Conservation (phyloP, 768 basidiomycete genomes). For the Rubroboletus pulcherrimus region DNA sequence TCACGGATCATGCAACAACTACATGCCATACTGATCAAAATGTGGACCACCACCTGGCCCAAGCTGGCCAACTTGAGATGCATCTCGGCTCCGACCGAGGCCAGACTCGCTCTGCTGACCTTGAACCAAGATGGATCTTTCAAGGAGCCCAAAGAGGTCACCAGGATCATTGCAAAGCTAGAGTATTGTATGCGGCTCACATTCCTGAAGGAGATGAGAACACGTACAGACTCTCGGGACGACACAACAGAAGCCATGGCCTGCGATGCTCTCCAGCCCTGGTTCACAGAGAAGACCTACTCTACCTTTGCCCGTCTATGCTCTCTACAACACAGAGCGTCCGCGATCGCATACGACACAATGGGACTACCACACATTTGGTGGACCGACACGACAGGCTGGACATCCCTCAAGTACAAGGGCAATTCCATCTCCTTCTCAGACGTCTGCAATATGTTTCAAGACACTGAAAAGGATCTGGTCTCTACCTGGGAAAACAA, state of each 20-base stretch:
- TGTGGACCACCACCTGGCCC: slow-evolving; percentile 14
- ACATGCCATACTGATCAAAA: background rate
- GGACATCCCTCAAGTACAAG: background rate
- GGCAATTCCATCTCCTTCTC: background rate
- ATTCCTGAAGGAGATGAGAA: slow-evolving; percentile 2
- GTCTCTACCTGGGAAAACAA: slow-evolving; percentile 6
- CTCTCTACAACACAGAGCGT: slow-evolving; percentile 8
- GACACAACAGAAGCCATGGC: background rate
- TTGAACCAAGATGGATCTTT: slow-evolving; percentile 10
- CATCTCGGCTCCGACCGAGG: background rate
- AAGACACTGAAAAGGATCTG: background rate
- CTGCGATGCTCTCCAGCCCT: background rate
- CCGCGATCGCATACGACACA: background rate
- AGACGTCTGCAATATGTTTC: background rate
- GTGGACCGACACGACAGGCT: background rate
- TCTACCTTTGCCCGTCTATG: slow-evolving; percentile 4
- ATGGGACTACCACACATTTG: background rate
- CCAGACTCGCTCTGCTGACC: background rate
- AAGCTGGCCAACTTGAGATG: accelerated
- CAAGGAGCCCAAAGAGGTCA: slow-evolving; percentile 11
- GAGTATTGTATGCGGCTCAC: slow-evolving; percentile 9
- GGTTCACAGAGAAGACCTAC: slow-evolving; percentile 2
- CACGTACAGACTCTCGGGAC: background rate
- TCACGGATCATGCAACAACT: background rate
- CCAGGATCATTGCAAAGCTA: slow-evolving; percentile 2